Evolutionary conservation across 2,329 filamentous ascomycete genomes (phyloP).

Genomic region (Trichoderma semiorbis): DNA sequence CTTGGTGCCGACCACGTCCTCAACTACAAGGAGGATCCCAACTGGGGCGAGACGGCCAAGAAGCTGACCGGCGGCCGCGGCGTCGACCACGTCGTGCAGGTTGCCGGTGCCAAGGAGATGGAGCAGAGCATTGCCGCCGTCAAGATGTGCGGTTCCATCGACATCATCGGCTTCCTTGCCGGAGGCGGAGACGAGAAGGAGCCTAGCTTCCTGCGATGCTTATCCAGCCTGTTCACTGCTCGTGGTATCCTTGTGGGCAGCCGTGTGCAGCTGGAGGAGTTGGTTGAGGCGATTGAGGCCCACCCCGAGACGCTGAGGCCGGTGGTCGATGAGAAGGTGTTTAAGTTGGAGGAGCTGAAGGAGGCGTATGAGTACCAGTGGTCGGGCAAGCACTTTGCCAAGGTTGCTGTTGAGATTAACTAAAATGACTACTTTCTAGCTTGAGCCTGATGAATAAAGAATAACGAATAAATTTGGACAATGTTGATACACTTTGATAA

Average conservation of each 20-base stretch:
- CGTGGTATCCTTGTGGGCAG: slow-evolving; percentile 47
- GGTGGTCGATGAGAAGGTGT: slow-evolving; percentile 40
- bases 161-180: slow-evolving; percentile 38
- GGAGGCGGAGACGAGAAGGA: slow-evolving; percentile 23
- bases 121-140: slow-evolving; percentile 44
- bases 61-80: slow-evolving; percentile 42
- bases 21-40: slow-evolving; percentile 45
- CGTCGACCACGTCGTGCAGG: slow-evolving; percentile 48
- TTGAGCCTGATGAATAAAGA: not conserved
- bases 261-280: slow-evolving; percentile 48
- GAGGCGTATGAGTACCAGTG: slow-evolving; percentile 43
- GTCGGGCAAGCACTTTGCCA: slow-evolving; percentile 38
- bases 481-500: not conserved
- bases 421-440: not conserved
- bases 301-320: slow-evolving; percentile 42
- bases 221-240: slow-evolving; percentile 37
- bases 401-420: slow-evolving; percentile 35
- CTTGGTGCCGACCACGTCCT: slow-evolving; percentile 49
- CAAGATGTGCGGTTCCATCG: slow-evolving; percentile 45
- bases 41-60: slow-evolving; percentile 46
- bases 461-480: not conserved
- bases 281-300: slow-evolving; percentile 48
- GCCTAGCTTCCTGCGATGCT: slow-evolving; percentile 34
- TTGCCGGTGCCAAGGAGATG: slow-evolving; percentile 44
- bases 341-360: slow-evolving; percentile 43